Evolutionary conservation across 2,329 filamentous ascomycete genomes (phyloP).

Genomic region (Fusarium ambrosium): DNA sequence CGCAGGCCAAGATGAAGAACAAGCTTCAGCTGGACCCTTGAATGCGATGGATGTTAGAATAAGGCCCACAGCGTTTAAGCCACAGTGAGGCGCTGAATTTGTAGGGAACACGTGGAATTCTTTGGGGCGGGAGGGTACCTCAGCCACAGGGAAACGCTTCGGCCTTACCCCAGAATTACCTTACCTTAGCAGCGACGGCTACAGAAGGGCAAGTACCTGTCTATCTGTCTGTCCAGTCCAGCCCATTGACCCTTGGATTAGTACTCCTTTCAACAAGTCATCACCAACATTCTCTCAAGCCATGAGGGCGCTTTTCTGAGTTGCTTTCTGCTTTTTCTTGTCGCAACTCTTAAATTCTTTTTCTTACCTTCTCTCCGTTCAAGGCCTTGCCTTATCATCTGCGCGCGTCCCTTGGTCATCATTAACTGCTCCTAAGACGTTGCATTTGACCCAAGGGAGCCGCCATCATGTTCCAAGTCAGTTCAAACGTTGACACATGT

Average conservation of each 20-base stretch:
- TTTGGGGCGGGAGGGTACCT: not conserved
- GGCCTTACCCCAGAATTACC: slow-evolving; percentile 32
- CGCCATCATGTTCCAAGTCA: slow-evolving; percentile 51
- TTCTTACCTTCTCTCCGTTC: slow-evolving; percentile 2
- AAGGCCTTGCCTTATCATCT: not conserved
- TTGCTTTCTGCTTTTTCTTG: not conserved
- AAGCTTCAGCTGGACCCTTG: not conserved
- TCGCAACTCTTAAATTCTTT: not conserved
- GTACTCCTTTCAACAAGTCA: slow-evolving; percentile 39
- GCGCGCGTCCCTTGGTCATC: slow-evolving; percentile 35
- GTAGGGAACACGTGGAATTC: slow-evolving; percentile 17
- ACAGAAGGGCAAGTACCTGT: slow-evolving; percentile 5
- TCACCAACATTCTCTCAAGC: slow-evolving; percentile 17
- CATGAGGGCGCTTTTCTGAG: slow-evolving; percentile 37
- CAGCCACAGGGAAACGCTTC: slow-evolving; percentile 22
- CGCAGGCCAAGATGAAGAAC: not conserved
- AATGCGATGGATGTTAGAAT: not conserved
- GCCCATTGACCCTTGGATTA: slow-evolving; percentile 29
- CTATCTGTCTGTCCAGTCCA: slow-evolving; percentile 10
- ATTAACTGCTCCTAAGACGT: slow-evolving; percentile 22
- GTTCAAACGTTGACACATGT: slow-evolving; percentile 20
- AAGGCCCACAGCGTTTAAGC: slow-evolving; percentile 1
- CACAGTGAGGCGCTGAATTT: not conserved
- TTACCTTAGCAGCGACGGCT: slow-evolving; percentile 11
- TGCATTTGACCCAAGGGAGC: slow-evolving; percentile 37